phyloP scores from a whole-genome alignment of 106 monocot genomes.

The Xerophyta viscosa region DNA sequence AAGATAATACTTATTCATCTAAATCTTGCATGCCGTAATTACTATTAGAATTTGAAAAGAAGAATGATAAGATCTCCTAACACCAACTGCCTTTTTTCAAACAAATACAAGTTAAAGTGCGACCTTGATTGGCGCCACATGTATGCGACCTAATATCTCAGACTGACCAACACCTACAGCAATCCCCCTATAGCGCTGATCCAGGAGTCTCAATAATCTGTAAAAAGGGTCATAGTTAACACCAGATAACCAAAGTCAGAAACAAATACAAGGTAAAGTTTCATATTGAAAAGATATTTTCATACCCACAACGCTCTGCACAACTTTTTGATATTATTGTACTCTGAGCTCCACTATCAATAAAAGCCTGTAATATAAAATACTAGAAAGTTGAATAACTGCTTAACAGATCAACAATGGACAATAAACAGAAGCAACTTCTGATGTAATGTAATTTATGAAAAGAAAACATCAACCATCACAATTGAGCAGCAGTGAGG shows the following conservation, averaged over 20 bases:
- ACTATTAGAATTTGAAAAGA: no score
- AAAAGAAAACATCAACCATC: no score
- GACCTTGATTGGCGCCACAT: conserved; percentile 94
- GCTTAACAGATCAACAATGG: background rate
- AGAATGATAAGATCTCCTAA: no score
- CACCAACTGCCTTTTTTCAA: no score
- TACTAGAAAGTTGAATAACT: background rate
- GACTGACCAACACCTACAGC: conserved; percentile 97
- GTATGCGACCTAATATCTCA: conserved; percentile 91
- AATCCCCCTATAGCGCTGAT: conserved; percentile 82
- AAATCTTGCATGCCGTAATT: no score
- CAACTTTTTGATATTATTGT: conserved; percentile 98
- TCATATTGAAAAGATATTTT: no score
- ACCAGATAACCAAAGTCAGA: background rate
- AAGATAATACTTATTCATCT: no score
- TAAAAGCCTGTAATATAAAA: conserved; percentile 65
- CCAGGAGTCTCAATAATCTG: conserved; percentile 89
- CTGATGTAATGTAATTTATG: background rate
- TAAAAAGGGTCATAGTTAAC: background rate
- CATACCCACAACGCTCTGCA: conserved; percentile 97
- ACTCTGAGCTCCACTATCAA: conserved; percentile 97
- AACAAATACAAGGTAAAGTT: no score
- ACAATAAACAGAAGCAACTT: background rate
- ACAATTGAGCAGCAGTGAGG: no score
- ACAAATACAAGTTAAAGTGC: background rate